Conservation (phyloP, 495 filamentous ascomycete genomes). For the Aspergillus ellipticus region DNA sequence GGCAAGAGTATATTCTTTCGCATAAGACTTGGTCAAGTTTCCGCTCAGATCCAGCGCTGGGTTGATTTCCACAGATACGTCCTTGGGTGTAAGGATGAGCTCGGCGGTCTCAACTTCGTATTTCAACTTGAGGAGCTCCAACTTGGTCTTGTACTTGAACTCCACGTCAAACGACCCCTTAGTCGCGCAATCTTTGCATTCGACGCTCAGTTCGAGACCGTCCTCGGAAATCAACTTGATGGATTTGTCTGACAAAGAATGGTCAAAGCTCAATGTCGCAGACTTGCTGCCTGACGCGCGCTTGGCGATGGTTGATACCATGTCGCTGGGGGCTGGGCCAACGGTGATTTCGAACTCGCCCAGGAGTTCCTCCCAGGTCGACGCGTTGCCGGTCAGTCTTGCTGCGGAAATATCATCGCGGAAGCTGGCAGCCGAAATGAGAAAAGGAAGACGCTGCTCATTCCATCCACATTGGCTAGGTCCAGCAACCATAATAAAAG, state of each 20-base stretch:
- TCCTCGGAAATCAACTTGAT: conserved; percentile 9
- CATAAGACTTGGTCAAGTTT: conserved; percentile 20
- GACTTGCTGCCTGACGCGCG: background rate
- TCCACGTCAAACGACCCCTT: conserved; percentile 32
- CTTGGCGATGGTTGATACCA: conserved; percentile 6
- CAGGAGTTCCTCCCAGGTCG: conserved; percentile 29
- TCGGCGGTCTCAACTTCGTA: background rate
- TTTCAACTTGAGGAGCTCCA: conserved; percentile 10
- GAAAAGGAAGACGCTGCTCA: conserved; percentile 27
- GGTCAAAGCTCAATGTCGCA: conserved; percentile 12
- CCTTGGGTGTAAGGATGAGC: conserved; percentile 20
- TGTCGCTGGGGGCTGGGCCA: conserved; percentile 13
- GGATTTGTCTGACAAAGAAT: conserved; percentile 20
- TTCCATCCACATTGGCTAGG: conserved; percentile 34
- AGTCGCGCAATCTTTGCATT: conserved; percentile 27
- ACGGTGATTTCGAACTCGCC: conserved; percentile 32
- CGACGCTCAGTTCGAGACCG: conserved; percentile 15
- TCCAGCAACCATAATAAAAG: conserved; percentile 38
- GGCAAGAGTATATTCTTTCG: conserved; percentile 19
- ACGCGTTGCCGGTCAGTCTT: conserved; percentile 19
- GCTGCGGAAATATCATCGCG: conserved; percentile 25
- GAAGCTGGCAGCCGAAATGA: conserved; percentile 27
- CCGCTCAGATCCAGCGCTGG: conserved; percentile 24
- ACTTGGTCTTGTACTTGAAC: conserved; percentile 26
- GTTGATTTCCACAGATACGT: conserved; percentile 24